phyloP scores from a whole-genome alignment of 371 early-diverging fungal genomes.

The Parasitella parasitica region DNA sequence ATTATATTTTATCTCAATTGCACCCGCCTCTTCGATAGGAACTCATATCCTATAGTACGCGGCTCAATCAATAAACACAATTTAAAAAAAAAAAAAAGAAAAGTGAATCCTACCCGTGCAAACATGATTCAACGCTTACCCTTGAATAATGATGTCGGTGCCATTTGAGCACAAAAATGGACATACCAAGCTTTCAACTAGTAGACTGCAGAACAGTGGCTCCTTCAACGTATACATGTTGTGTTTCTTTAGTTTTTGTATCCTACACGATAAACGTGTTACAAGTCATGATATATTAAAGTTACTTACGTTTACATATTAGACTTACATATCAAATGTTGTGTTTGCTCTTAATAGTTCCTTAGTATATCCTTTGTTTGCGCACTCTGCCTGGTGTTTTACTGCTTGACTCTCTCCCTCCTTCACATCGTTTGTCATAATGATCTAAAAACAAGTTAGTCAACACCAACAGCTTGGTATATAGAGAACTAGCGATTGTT shows the following conservation, averaged over 20 bases:
- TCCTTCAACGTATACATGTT: background rate
- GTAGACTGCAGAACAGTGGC: background rate
- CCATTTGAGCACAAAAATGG: conserved; percentile 3
- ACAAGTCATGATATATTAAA: background rate
- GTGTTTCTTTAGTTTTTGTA: background rate
- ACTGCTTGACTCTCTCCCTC: background rate
- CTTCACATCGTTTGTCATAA: background rate
- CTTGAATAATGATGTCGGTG: background rate
- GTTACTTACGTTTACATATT: background rate
- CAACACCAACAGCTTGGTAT: background rate
- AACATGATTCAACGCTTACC: background rate
- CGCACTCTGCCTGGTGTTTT: background rate
- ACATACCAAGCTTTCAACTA: background rate
- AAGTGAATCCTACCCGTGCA: background rate
- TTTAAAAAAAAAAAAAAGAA: no score
- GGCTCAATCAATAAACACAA: no score
- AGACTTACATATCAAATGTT: background rate
- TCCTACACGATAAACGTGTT: background rate
- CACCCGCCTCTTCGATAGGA: no score
- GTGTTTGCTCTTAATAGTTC: background rate
- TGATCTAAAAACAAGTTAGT: background rate
- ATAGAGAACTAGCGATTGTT: background rate
- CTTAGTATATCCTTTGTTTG: background rate
- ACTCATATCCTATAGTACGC: no score
- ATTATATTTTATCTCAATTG: no score